phyloP scores from a whole-genome alignment of 73 alveolate species.

The Tetrahymena thermophila region DNA sequence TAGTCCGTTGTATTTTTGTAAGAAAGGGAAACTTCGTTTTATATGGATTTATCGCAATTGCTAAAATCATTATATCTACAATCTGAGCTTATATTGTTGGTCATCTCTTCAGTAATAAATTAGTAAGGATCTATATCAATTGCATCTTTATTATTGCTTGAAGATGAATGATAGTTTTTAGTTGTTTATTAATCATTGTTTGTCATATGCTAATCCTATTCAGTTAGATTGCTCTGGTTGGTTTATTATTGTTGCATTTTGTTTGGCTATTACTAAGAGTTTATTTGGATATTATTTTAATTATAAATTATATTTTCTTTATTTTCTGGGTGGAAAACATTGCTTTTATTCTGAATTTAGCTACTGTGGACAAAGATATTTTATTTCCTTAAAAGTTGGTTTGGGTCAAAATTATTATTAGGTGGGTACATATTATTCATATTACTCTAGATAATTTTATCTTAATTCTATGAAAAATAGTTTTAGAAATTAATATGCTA shows the following conservation, averaged over 20 bases:
- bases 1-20: background rate
- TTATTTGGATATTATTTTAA: background rate
- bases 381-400: background rate
- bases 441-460: background rate
- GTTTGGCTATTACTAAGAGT: background rate
- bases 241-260: background rate
- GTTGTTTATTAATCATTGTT: background rate
- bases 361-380: background rate
- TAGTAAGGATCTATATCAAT: background rate
- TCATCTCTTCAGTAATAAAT: background rate
- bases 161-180: background rate
- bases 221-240: background rate
- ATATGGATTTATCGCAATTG: background rate
- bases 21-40: background rate
- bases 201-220: background rate
- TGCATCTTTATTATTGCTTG: background rate
- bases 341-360: background rate
- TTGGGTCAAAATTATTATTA: background rate
- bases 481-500: background rate
- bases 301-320: background rate
- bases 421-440: background rate
- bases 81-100: background rate
- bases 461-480: background rate
- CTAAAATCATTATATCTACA: background rate
- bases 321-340: background rate